phyloP scores from a whole-genome alignment of 2,329 filamentous ascomycete genomes.

The Onygena corvina region DNA sequence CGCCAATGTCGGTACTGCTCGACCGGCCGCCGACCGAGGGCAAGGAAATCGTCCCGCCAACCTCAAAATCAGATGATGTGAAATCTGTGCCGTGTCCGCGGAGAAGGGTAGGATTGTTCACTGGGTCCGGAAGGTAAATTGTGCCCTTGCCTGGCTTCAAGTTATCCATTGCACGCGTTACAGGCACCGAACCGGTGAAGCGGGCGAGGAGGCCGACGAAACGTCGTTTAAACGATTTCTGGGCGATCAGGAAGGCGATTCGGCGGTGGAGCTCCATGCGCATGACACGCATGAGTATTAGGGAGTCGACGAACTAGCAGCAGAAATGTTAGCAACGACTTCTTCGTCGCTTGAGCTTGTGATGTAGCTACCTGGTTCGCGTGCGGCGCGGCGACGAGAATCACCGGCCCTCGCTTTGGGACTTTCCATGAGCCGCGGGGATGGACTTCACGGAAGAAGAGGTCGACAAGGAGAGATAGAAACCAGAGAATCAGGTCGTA shows the following conservation, averaged over 20 bases:
- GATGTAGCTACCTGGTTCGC: slow-evolving; percentile 64
- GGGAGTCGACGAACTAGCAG: slow-evolving; percentile 76
- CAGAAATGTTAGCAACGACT: background rate
- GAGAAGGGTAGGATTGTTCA: slow-evolving; percentile 70
- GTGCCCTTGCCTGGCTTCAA: slow-evolving; percentile 67
- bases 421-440: slow-evolving; percentile 92
- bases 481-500: slow-evolving; percentile 41
- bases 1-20: slow-evolving; percentile 69
- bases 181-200: slow-evolving; percentile 80
- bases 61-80: slow-evolving; percentile 55
- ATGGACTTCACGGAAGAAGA: slow-evolving; percentile 97
- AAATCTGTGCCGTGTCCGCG: slow-evolving; percentile 75
- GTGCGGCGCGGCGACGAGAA: slow-evolving; percentile 93
- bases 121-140: slow-evolving; percentile 79
- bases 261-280: slow-evolving; percentile 77
- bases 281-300: slow-evolving; percentile 84
- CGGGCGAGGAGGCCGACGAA: slow-evolving; percentile 83
- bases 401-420: slow-evolving; percentile 72
- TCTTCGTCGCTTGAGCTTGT: background rate
- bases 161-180: slow-evolving; percentile 79
- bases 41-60: slow-evolving; percentile 74
- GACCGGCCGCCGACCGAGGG: slow-evolving; percentile 71
- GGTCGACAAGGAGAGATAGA: slow-evolving; percentile 62
- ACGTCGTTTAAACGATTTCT: slow-evolving; percentile 80
- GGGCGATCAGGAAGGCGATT: slow-evolving; percentile 83